A percentile compares a stretch with the other conserved stretches of the same genome.
Conservation (phyloP, 2,329 filamentous ascomycete species). For the Sclerotinia sclerotiorum region DNA sequence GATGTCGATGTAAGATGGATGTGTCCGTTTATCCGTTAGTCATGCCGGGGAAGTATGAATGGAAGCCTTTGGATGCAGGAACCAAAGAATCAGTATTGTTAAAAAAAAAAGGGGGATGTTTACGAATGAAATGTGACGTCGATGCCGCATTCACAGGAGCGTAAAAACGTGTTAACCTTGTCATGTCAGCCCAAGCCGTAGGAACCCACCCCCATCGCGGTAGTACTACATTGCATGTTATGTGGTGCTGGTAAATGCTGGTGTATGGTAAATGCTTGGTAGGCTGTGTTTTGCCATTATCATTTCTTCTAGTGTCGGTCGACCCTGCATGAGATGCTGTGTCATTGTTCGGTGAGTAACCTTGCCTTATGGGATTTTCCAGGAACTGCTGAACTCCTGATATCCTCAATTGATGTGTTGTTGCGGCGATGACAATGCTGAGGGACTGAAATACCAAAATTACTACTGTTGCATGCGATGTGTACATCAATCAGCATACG, state of each 20-base stretch:
- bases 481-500: constrained; percentile 17
- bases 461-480: constrained; percentile 16
- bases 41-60: not conserved
- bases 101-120: not conserved
- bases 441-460: not conserved
- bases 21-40: constrained; percentile 6
- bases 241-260: no score
- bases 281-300: constrained; percentile 11
- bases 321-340: not conserved
- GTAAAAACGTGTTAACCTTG: constrained; percentile 19
- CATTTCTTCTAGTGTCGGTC: not conserved
- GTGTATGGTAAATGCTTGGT: not conserved
- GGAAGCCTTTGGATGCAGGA: not conserved
- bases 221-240: constrained; percentile 9
- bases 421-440: not conserved
- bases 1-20: not conserved
- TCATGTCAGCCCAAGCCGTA: not conserved
- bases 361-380: not conserved
- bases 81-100: not conserved
- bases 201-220: not conserved
- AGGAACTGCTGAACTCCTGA: not conserved
- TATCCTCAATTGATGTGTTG: not conserved
- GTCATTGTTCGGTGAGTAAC: constrained; percentile 17
- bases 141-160: not conserved
- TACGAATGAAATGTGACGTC: constrained; percentile 11